Percentiles rank a stretch among this genome's conserved stretches.
phyloP scores from a whole-genome alignment of 306 rosid species.

The Trifolium pratense region DNA sequence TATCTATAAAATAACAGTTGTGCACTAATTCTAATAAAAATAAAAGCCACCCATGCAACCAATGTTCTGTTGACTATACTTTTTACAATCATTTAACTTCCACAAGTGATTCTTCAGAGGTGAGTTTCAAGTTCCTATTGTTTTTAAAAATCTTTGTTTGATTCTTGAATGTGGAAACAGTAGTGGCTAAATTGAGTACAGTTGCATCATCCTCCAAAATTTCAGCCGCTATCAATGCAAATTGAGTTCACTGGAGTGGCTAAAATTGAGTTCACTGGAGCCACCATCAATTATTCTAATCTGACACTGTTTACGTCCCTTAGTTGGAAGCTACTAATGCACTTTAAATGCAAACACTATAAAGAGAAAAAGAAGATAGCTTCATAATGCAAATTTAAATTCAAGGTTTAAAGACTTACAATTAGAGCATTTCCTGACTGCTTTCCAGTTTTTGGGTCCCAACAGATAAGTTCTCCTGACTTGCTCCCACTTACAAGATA shows the following conservation, averaged over 20 bases:
- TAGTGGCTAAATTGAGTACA: neutral
- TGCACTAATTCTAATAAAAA: slow-evolving; percentile 9
- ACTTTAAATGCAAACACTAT: slow-evolving; percentile 1
- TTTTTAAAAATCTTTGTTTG: neutral
- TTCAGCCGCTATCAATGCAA: neutral
- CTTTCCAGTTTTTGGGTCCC: slow-evolving; percentile 94
- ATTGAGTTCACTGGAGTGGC: neutral
- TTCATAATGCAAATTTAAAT: slow-evolving; percentile 8
- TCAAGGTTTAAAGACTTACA: slow-evolving; percentile 51
- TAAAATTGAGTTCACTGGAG: neutral
- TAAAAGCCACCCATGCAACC: neutral
- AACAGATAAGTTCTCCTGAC: slow-evolving; percentile 85
- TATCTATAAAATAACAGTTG: neutral
- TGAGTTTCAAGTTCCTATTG: neutral
- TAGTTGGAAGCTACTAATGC: neutral
- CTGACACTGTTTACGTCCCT: neutral
- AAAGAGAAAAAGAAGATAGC: slow-evolving; percentile 6
- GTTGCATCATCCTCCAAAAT: neutral
- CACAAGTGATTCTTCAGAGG: neutral
- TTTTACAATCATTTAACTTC: slow-evolving; percentile 4
- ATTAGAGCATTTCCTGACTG: slow-evolving; percentile 66
- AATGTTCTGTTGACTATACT: neutral
- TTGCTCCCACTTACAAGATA: slow-evolving; percentile 96
- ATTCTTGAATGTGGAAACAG: neutral
- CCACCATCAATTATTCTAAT: neutral